Evolutionary conservation across 441 rosid species (phyloP).

Genomic region (Populus hybrid): DNA sequence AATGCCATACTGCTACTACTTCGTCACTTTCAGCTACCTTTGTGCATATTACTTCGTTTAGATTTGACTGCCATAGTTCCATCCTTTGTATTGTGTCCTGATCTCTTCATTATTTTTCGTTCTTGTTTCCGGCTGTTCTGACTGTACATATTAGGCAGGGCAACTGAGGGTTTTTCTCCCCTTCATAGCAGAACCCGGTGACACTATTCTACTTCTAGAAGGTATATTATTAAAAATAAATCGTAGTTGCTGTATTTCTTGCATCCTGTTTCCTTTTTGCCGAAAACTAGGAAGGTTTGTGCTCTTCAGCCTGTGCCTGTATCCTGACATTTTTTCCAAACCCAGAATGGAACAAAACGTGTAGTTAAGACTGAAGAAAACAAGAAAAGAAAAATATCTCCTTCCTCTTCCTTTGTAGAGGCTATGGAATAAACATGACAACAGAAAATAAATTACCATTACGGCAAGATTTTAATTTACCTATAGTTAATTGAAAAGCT

Average conservation of each 20-base stretch:
- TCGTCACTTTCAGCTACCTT: not conserved
- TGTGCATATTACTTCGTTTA: not conserved
- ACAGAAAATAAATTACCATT: no score
- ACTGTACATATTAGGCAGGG: not conserved
- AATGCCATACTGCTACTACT: not conserved
- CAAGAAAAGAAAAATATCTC: no score
- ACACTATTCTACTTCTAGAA: not conserved
- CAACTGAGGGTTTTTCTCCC: not conserved
- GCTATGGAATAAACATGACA: no score
- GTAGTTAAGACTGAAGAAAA: no score
- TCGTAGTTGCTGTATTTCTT: not conserved
- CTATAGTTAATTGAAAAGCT: no score
- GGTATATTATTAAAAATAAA: not conserved
- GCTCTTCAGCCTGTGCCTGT: not conserved
- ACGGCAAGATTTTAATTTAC: no score
- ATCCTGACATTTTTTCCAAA: not conserved
- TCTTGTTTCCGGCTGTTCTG: not conserved
- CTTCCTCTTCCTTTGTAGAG: no score
- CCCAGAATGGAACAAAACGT: no score
- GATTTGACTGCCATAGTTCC: not conserved
- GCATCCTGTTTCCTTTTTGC: not conserved
- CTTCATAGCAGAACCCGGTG: no score
- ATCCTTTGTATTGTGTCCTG: not conserved
- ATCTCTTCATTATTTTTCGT: not conserved
- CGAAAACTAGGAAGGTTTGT: not conserved